phyloP scores from a whole-genome alignment of 305 asterid genomes.

The Solanum hybrid region DNA sequence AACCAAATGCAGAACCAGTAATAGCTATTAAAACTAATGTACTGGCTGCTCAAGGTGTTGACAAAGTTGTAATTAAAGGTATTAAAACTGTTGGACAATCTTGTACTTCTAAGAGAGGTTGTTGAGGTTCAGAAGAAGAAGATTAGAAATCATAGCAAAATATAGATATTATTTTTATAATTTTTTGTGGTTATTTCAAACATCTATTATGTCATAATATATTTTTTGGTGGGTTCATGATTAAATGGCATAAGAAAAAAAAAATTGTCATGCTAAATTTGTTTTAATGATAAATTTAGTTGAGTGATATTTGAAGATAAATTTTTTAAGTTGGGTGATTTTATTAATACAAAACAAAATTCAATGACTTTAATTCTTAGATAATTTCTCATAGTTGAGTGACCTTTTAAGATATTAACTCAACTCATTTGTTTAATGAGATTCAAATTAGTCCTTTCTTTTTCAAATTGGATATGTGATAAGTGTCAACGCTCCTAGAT shows the following conservation, averaged over 20 bases:
- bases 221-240: neutral
- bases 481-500: too few species aligned
- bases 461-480: too few species aligned
- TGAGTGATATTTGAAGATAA: too few species aligned
- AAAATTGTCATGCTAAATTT: neutral
- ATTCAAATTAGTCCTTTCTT: too few species aligned
- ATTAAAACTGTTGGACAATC: neutral
- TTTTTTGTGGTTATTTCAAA: neutral
- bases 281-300: too few species aligned
- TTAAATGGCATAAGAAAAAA: neutral
- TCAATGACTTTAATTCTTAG: too few species aligned
- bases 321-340: too few species aligned
- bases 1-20: neutral
- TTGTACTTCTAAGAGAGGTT: neutral
- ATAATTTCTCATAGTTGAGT: neutral
- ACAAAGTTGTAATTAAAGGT: neutral
- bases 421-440: too few species aligned
- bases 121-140: neutral
- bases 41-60: neutral
- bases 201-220: too few species aligned
- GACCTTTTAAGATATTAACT: too few species aligned
- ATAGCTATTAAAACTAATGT: neutral
- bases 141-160: neutral
- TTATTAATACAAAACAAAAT: too few species aligned
- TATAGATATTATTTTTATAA: too few species aligned